Evolutionary conservation across 164 flowering plant species (phyloP), one percentile per base, ranked within the genome.

Genomic region (Warburgia ugandensis): DNA sequence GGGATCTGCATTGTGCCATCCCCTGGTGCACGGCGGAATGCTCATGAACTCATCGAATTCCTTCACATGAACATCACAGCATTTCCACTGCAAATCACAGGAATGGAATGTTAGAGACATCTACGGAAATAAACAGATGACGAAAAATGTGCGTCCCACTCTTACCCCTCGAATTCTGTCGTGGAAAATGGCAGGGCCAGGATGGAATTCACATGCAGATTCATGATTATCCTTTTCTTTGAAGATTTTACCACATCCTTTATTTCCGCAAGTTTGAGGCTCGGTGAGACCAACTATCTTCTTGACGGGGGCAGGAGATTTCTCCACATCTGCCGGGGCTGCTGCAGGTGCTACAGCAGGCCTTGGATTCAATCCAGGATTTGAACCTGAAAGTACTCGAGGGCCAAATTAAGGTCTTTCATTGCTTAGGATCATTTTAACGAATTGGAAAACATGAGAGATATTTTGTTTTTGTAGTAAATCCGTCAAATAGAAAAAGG

Each of bases 11-110:
- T 68, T 77, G 67, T 92, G 97, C 99, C 99, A 92, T 48, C 99
- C 99, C 63, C 73, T 77, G 11, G 85, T 26, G 71, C 99, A 92
- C 1, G 99, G 97, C 17, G 95, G 84, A 60, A 92, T 86, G 45
- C 50, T 50, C 84, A 89, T 75, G 78, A 92, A 92, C 68, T 92
- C 99, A 3, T 92, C 95, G 28, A 92, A 92, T 63, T 92, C 99
- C 65, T 79, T 86, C 25, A 82, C 95, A 52, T 84, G 94, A 52
- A 82, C 51, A 52, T 86, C 82, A 35, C 99, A 88, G 63, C 99
- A 92, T 68, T 84, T 82, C 99, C 99, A 92, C 99, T 88, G 78
- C 76, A 78, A 65, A 39, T 28, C 5, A 37, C 4, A 17, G 1
- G n/a, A n/a, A n/a, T n/a, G n/a, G n/a, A n/a, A n/a, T n/a, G n/a